A percentile compares a stretch with the other conserved stretches of the same genome.
Evolutionary conservation across 495 filamentous ascomycete species (phyloP).

Genomic region (Aspergillus asperescens): DNA sequence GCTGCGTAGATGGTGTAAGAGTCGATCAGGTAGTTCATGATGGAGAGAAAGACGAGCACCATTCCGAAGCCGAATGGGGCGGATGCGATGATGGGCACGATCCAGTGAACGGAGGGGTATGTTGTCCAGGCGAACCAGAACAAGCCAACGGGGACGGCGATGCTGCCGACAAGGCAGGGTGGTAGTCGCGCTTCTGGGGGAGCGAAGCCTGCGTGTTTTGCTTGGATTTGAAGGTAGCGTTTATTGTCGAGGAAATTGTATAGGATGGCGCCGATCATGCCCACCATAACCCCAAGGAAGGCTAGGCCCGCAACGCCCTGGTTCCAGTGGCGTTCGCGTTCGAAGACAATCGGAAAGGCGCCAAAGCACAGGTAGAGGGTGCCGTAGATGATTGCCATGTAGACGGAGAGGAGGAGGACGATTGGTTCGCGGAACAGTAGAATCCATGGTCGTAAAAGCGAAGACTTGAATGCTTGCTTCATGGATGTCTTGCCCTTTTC

Average conservation of each 20-base stretch:
- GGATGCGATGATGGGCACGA: constrained; percentile 56
- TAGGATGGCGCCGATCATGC: constrained; percentile 62
- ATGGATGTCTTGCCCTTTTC: constrained; percentile 35
- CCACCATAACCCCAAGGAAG: constrained; percentile 75
- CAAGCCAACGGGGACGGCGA: constrained; percentile 44
- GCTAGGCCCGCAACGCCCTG: constrained; percentile 66
- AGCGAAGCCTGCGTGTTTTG: constrained; percentile 34
- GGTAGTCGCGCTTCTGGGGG: constrained; percentile 46
- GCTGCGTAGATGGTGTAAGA: constrained; percentile 77
- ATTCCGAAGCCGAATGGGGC: constrained; percentile 70
- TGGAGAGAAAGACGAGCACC: constrained; percentile 68
- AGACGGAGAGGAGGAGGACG: constrained; percentile 62
- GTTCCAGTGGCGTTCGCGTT: constrained; percentile 65
- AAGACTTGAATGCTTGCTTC: constrained; percentile 33
- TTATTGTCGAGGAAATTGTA: constrained; percentile 46
- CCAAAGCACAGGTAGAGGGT: constrained; percentile 82
- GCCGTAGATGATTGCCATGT: constrained; percentile 70
- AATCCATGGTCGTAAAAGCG: constrained; percentile 46
- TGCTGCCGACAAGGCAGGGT: constrained; percentile 35
- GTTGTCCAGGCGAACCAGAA: constrained; percentile 71
- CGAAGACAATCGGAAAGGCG: constrained; percentile 74
- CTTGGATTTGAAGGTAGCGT: constrained; percentile 35
- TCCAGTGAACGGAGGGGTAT: constrained; percentile 62
- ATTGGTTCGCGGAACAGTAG: constrained; percentile 52
- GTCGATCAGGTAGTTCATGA: constrained; percentile 76